These are phyloP conservation scores for Globisporangium nodosum DNA, from an alignment of 352 stramenopile genomes.

Conservation along the genomic window DNA sequence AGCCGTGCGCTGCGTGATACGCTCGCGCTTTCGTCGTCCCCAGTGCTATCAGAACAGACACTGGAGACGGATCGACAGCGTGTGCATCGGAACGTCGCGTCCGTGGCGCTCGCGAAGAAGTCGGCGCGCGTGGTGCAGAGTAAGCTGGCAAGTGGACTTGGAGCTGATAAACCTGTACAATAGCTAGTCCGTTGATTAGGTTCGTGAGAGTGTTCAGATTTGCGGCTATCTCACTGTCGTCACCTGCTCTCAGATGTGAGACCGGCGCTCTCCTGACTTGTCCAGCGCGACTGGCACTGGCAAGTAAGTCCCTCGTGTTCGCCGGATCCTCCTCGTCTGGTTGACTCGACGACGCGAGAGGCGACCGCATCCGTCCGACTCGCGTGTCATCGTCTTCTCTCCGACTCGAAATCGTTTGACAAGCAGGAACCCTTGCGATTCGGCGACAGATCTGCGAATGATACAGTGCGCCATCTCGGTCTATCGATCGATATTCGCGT, in stretches of 20 bases:
- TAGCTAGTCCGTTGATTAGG: too few species aligned
- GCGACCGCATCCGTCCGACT: not conserved
- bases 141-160: not conserved
- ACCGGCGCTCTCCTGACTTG: not conserved
- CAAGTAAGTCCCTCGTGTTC: not conserved
- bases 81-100: slow-evolving; percentile 54
- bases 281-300: too few species aligned
- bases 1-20: slow-evolving; percentile 20
- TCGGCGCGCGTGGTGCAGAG: slow-evolving; percentile 8
- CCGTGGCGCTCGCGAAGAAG: slow-evolving; percentile 38
- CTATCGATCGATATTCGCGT: not conserved
- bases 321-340: not conserved
- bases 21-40: not conserved
- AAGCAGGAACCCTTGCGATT: not conserved
- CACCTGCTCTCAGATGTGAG: not conserved
- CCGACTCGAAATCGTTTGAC: not conserved
- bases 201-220: not conserved
- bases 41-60: not conserved
- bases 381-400: not conserved
- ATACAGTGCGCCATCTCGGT: not conserved
- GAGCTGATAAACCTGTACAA: not conserved
- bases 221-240: not conserved
- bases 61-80: slow-evolving; percentile 20
- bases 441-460: too few species aligned
- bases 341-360: not conserved